A percentile compares a stretch with the other conserved stretches of the same genome.
Evolutionary conservation across 129 eudicot genomes (phyloP).

Genomic region (Gnaphalium uliginosum): DNA sequence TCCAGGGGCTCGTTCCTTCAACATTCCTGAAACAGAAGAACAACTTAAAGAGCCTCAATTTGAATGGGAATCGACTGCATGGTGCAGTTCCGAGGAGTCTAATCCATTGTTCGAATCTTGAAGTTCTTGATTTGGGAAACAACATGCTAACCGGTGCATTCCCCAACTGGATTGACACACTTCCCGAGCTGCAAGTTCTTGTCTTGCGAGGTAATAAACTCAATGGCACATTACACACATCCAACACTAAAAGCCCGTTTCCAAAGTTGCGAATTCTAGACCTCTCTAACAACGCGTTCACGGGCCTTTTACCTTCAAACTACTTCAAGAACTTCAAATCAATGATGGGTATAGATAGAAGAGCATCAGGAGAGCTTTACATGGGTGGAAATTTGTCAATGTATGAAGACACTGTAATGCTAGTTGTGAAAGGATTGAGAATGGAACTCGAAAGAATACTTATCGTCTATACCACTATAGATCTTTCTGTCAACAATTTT

Average conservation of each 20-base stretch:
- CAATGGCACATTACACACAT: constrained; percentile 21
- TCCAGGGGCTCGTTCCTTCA: constrained; percentile 31
- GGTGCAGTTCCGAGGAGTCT: constrained; percentile 29
- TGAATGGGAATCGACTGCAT: constrained; percentile 33
- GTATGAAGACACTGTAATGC: constrained; percentile 26
- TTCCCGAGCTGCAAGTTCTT: constrained; percentile 42
- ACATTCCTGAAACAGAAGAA: constrained; percentile 5
- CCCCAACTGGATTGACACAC: constrained; percentile 35
- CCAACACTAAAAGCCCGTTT: constrained; percentile 29
- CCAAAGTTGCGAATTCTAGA: constrained; percentile 42
- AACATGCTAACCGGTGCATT: constrained; percentile 34
- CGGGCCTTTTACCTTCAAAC: constrained; percentile 28
- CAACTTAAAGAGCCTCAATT: constrained; percentile 17
- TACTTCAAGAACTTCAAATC: constrained; percentile 37
- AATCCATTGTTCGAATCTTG: constrained; percentile 29
- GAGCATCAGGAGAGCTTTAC: constrained; percentile 8
- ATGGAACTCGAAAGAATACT: constrained; percentile 28
- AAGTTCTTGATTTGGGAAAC: constrained; percentile 42
- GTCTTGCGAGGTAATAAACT: constrained; percentile 39
- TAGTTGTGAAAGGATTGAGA: constrained; percentile 33
- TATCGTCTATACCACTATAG: constrained; percentile 34
- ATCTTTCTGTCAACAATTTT: constrained; percentile 41
- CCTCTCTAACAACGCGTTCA: constrained; percentile 36
- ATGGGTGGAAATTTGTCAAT: constrained; percentile 24
- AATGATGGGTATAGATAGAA: constrained; percentile 16